Percentiles rank a stretch among this genome's conserved stretches.
Conservation (phyloP, 2,329 filamentous ascomycete genomes). For the Pseudogymnoascus sp. region DNA sequence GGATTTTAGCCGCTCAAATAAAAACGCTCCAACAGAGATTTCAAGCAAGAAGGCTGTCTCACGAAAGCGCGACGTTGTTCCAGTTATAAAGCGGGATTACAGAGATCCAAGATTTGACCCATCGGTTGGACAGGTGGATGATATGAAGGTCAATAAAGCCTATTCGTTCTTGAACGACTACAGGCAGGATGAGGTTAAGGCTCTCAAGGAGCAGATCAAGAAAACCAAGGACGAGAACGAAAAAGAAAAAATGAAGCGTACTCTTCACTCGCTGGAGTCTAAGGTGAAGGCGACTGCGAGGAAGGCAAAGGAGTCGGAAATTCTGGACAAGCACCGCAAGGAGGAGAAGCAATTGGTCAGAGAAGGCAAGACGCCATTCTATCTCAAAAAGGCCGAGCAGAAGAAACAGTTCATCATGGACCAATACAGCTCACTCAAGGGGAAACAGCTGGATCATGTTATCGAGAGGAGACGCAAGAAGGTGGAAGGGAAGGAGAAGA, state of each 20-base stretch:
- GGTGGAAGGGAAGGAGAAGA: conserved; percentile 76
- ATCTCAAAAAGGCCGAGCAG: conserved; percentile 84
- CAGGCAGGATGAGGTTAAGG: conserved; percentile 70
- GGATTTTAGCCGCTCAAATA: conserved; percentile 53
- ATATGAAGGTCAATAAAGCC: conserved; percentile 54
- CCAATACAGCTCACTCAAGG: conserved; percentile 75
- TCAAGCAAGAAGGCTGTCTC: conserved; percentile 78
- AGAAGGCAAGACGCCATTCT: conserved; percentile 88
- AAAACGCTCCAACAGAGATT: conserved; percentile 81
- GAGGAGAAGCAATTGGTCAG: conserved; percentile 77
- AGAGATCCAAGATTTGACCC: conserved; percentile 89
- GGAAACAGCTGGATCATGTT: conserved; percentile 71
- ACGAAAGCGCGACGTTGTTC: conserved; percentile 66
- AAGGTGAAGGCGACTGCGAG: conserved; percentile 61
- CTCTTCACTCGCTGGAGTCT: conserved; percentile 71
- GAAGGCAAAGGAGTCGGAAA: conserved; percentile 60
- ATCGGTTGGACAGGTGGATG: conserved; percentile 47
- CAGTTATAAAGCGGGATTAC: conserved; percentile 46
- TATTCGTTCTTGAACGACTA: conserved; percentile 89
- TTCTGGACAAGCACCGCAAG: conserved; percentile 68
- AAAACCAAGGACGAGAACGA: conserved; percentile 56
- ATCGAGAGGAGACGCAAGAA: conserved; percentile 89
- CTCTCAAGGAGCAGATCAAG: conserved; percentile 61
- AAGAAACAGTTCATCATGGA: conserved; percentile 78
- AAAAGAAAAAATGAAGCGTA: conserved; percentile 63